phyloP scores from a whole-genome alignment of 352 stramenopile species.

The Phytophthora niederhauseri region DNA sequence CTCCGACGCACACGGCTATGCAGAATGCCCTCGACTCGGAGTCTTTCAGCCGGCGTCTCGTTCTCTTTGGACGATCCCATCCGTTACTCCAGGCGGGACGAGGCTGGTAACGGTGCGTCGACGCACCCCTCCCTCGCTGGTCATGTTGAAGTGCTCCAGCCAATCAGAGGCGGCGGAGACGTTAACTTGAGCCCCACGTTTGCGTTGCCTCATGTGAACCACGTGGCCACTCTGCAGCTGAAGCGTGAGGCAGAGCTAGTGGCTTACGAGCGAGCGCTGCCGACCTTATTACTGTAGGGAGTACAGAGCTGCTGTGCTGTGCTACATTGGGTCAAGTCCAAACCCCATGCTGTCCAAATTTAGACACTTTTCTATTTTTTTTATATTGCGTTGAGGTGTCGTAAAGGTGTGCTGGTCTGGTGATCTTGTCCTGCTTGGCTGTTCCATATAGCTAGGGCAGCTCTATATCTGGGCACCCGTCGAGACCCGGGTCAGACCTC shows the following conservation, averaged over 20 bases:
- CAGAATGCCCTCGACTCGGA: slow-evolving; percentile 9
- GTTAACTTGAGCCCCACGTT: background rate
- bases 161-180: slow-evolving; percentile 17
- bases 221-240: slow-evolving; percentile 7
- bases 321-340: background rate
- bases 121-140: slow-evolving; percentile 1
- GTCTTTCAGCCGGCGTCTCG: slow-evolving; percentile 16
- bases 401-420: background rate
- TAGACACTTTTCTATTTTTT: slow-evolving; percentile 10
- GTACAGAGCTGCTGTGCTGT: background rate
- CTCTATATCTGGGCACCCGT: slow-evolving; percentile 17
- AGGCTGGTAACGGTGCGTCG: slow-evolving; percentile 23
- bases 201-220: background rate
- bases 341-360: background rate
- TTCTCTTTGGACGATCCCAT: slow-evolving; percentile 27
- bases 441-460: background rate
- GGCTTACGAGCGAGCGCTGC: background rate
- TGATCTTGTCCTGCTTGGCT: slow-evolving; percentile 4
- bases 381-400: slow-evolving; percentile 6
- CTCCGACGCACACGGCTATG: slow-evolving; percentile 6
- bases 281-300: slow-evolving; percentile 6
- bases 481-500: background rate
- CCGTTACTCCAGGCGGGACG: slow-evolving; percentile 36
- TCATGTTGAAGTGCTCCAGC: slow-evolving; percentile 34
- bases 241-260: background rate